Base-by-base conservation (phyloP, 2,329 filamentous ascomycete species). In the Monosporascus sp. region DNA sequence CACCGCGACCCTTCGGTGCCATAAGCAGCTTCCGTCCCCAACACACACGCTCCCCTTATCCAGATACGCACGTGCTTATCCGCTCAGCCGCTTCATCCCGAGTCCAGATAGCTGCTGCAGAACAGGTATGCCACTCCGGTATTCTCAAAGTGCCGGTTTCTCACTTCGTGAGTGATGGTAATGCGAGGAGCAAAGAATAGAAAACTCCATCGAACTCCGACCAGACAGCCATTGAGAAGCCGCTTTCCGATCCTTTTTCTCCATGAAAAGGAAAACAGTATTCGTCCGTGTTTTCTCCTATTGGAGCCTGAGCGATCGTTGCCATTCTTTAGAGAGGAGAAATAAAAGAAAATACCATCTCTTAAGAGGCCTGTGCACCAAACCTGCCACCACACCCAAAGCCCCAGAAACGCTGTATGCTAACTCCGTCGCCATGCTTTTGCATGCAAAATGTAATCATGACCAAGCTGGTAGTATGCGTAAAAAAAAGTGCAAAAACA, bases 361-460 rank as follows among this genome's bases (percentile, higher is more conserved):
- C 38, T 41, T 35, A 14, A 14, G 31, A 14, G 11, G 31, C 31
- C 31, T 11, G 31, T 14, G 31, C 31, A 14, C 14, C 31, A n/a
- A 31, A 46, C 25, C 41, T 46, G 8, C 43, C 7, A 46, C 43
- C 8, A 18, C 24, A 14, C 14, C 24, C 43, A 24, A 46, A 25
- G 43, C 43, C 43, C 24, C 22, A 46, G 15, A 46, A 14, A 52
- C 24, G 22, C 36, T 58, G 54, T 58, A 57, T 59, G 53, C 57
- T 48, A 64, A 66, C 60, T 62, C 62, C 61, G 52, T 56, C 57
- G 55, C 56, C 54, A 63, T 65, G 61, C 58, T 54, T 52, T 56
- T 61, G 52, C 49, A 37, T 59, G 54, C 43, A 58, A 58, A 54
- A 43, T 35, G 31, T 52, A 54, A 36, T 50, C 46, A 50, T 25